Conservation (phyloP, 352 stramenopile species). For the Globisporangium apiculatum region DNA sequence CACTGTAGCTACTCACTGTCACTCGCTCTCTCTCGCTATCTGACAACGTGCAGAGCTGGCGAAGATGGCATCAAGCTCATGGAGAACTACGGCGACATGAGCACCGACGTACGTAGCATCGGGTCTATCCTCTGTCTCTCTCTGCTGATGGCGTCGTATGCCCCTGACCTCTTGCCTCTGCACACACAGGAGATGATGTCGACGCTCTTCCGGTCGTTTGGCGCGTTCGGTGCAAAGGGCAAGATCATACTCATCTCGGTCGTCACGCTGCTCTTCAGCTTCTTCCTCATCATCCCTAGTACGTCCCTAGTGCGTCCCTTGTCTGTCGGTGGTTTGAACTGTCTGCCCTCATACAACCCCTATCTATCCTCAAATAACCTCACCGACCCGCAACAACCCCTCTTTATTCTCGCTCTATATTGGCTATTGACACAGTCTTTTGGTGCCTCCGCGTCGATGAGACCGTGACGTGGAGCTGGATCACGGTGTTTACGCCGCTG, state of each 20-base stretch:
- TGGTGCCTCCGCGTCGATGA: conserved; percentile 77
- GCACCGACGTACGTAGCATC: conserved; percentile 29
- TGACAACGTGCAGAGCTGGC: conserved; percentile 37
- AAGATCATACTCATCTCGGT: conserved; percentile 66
- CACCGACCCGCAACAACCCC: too few species aligned
- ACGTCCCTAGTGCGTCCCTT: background rate
- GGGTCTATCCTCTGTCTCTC: background rate
- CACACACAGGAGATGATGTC: conserved; percentile 37
- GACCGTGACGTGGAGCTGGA: conserved; percentile 70
- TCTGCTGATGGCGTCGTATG: background rate
- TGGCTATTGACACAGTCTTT: conserved; percentile 37
- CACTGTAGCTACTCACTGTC: background rate
- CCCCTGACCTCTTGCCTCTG: too few species aligned
- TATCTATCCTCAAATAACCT: too few species aligned
- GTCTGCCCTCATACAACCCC: too few species aligned
- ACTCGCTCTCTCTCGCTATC: background rate
- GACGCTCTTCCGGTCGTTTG: conserved; percentile 68
- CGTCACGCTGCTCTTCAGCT: conserved; percentile 71
- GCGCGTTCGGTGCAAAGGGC: conserved; percentile 52
- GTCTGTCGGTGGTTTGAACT: conserved; percentile 7
- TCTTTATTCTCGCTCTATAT: too few species aligned
- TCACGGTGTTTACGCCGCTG: conserved; percentile 71
- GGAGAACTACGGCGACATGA: conserved; percentile 82
- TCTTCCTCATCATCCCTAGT: conserved; percentile 85
- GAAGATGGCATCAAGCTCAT: conserved; percentile 87